phyloP scores from a whole-genome alignment of 2,329 filamentous ascomycete genomes.

The Fusarium nodosum region DNA sequence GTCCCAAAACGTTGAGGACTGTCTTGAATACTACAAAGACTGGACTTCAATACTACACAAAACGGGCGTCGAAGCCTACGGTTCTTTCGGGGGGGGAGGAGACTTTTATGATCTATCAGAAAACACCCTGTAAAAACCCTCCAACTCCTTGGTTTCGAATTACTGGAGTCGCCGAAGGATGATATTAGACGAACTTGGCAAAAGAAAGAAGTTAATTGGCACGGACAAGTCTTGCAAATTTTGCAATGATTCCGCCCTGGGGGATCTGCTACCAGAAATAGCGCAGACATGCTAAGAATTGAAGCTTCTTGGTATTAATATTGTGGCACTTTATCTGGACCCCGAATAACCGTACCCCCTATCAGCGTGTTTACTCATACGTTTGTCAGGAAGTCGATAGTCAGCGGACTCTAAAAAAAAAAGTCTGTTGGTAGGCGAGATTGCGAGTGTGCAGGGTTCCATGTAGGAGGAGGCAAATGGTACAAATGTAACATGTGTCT shows the following conservation, averaged over 20 bases:
- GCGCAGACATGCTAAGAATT: no score
- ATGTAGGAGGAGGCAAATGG: neutral
- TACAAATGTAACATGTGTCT: neutral
- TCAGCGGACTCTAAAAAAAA: neutral
- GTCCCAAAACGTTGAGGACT: neutral
- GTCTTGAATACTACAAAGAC: no score
- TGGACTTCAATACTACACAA: neutral
- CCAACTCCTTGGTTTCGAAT: neutral
- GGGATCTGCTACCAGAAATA: neutral
- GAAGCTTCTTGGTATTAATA: neutral
- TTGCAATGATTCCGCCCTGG: neutral
- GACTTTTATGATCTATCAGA: conserved; percentile 1
- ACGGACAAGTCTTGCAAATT: neutral
- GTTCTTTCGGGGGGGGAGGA: neutral
- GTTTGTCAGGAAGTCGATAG: neutral
- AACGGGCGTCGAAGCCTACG: neutral
- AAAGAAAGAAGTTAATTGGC: neutral
- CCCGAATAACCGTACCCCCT: neutral
- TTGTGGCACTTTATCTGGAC: neutral
- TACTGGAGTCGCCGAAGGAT: neutral
- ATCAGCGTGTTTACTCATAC: neutral
- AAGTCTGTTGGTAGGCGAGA: neutral
- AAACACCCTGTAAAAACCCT: neutral
- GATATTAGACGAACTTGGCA: neutral
- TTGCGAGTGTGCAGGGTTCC: neutral